Conservation (phyloP, 805 yeast genomes). For the Candida golubevii region DNA sequence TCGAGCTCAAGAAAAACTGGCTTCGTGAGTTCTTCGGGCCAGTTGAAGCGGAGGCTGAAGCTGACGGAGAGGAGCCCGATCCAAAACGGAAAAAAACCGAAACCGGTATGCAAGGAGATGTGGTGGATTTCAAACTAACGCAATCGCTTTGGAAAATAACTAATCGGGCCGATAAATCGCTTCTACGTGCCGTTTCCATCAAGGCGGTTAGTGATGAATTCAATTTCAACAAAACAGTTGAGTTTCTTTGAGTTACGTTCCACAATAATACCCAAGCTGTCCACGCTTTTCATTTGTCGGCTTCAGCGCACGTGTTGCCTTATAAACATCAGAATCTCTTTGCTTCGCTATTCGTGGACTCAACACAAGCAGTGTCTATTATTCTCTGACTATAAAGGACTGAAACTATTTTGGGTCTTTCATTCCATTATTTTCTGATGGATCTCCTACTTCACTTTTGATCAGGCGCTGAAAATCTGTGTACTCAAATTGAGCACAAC, state of each 20-base stretch:
- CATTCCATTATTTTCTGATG: no score
- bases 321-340: no score
- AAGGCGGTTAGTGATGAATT: slow-evolving; percentile 28
- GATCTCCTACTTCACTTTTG: no score
- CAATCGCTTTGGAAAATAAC: slow-evolving; percentile 42
- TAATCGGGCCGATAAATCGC: slow-evolving; percentile 20
- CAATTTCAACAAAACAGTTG: slow-evolving; percentile 14
- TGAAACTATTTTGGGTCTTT: no score
- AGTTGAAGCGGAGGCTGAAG: slow-evolving; percentile 1
- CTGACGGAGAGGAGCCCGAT: slow-evolving; percentile 2
- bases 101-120: slow-evolving; percentile 25
- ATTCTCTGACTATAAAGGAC: no score
- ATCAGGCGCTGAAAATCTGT: no score
- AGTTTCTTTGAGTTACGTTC: slow-evolving; percentile 14
- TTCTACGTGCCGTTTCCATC: slow-evolving; percentile 28
- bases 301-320: no score
- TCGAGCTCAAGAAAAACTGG: slow-evolving; percentile 34
- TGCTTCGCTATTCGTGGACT: no score
- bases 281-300: no score
- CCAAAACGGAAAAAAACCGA: slow-evolving; percentile 7
- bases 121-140: slow-evolving; percentile 40
- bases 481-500: no score
- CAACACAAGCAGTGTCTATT: no score
- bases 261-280: no score
- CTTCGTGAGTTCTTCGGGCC: slow-evolving; percentile 23